phyloP scores from a whole-genome alignment of 1,284 basidiomycete species.

The Sutorius eximius region DNA sequence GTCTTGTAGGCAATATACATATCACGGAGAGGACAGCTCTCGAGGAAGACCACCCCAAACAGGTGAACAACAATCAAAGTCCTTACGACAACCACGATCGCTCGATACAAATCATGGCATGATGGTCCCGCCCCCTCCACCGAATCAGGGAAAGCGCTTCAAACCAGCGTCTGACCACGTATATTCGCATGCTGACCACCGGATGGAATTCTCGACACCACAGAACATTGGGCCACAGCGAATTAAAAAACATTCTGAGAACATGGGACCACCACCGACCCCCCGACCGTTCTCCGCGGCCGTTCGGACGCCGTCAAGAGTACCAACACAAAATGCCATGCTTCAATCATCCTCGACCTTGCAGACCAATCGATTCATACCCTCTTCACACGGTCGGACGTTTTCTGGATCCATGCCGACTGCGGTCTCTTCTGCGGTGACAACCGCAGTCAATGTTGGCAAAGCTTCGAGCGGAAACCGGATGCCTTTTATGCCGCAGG shows the following conservation, averaged over 20 bases:
- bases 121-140: constrained; percentile 29
- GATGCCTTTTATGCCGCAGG: constrained; percentile 47
- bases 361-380: constrained; percentile 33
- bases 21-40: constrained; percentile 45
- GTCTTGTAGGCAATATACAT: constrained; percentile 57
- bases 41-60: constrained; percentile 37
- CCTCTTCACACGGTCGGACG: constrained; percentile 24
- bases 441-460: constrained; percentile 5
- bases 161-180: constrained; percentile 21
- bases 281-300: constrained; percentile 32
- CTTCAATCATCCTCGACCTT: constrained; percentile 11
- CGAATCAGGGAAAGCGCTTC: constrained; percentile 27
- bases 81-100: constrained; percentile 20
- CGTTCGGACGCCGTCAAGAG: constrained; percentile 21
- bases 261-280: constrained; percentile 30
- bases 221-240: constrained; percentile 14
- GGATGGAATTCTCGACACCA: constrained; percentile 7
- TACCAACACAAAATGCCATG: constrained; percentile 13
- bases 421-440: constrained; percentile 2
- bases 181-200: constrained; percentile 10
- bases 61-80: constrained; percentile 39
- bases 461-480: constrained; percentile 41
- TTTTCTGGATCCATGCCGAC: constrained; percentile 8
- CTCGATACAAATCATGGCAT: constrained; percentile 14
- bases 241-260: constrained; percentile 8